These are phyloP conservation scores for Cokeromyces recurvatus DNA, from an alignment of 371 early-diverging fungal species.

Conservation along the genomic window DNA sequence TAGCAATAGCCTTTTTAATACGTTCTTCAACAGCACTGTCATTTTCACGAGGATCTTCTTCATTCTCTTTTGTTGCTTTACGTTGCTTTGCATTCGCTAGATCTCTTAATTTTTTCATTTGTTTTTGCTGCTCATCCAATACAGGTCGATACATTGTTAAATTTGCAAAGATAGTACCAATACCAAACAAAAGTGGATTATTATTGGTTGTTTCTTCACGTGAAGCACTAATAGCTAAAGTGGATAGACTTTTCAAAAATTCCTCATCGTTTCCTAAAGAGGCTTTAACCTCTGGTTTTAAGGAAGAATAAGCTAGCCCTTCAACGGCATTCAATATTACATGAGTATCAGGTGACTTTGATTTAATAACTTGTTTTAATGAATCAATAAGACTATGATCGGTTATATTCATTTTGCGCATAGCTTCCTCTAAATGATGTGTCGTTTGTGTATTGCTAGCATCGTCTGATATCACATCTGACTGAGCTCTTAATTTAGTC, in stretches of 20 bases:
- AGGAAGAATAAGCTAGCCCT: constrained; percentile 70
- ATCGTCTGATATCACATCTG: constrained; percentile 16
- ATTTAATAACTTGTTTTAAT: constrained; percentile 32
- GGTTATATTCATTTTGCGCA: constrained; percentile 27
- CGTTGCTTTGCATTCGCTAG: constrained; percentile 51
- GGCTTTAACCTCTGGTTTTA: constrained; percentile 61
- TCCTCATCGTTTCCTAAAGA: constrained; percentile 48
- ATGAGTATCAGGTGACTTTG: constrained; percentile 26
- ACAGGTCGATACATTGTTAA: constrained; percentile 65
- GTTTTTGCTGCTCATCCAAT: constrained; percentile 76
- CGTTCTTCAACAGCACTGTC: constrained; percentile 63
- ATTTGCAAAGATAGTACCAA: constrained; percentile 67
- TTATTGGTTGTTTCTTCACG: constrained; percentile 25
- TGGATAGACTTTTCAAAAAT: constrained; percentile 54
- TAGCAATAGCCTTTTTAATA: constrained; percentile 42
- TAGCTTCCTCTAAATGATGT: constrained; percentile 21
- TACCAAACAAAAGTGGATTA: constrained; percentile 57
- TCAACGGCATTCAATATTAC: constrained; percentile 53
- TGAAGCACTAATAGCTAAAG: constrained; percentile 42
- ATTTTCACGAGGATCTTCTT: constrained; percentile 50
- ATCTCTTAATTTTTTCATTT: constrained; percentile 70
- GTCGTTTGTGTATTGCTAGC: constrained; percentile 13
- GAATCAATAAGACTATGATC: constrained; percentile 28
- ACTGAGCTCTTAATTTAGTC: constrained; percentile 57
- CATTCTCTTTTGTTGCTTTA: constrained; percentile 13